Evolutionary conservation across 495 filamentous ascomycete genomes (phyloP).

Genomic region (Astrothelium macrocarpum): DNA sequence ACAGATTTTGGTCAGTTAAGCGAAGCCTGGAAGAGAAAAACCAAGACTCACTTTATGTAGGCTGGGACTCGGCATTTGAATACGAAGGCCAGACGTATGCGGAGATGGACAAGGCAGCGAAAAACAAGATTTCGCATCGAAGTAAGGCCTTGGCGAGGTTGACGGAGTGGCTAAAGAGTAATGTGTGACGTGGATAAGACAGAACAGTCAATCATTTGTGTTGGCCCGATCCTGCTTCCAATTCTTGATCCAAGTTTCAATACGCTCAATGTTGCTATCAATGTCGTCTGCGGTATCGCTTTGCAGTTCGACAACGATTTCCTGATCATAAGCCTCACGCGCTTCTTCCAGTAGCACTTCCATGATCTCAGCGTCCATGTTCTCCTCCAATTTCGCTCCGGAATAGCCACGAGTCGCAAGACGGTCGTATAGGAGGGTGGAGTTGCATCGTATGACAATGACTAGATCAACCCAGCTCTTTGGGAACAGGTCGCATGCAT

Average conservation of each 20-base stretch:
- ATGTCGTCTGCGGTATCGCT: slow-evolving; percentile 76
- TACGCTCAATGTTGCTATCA: slow-evolving; percentile 75
- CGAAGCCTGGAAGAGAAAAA: neutral
- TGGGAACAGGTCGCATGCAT: slow-evolving; percentile 93
- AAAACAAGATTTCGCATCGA: slow-evolving; percentile 91
- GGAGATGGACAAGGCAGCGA: slow-evolving; percentile 86
- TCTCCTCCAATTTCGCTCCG: slow-evolving; percentile 86
- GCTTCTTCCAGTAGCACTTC: slow-evolving; percentile 88
- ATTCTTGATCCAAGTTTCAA: slow-evolving; percentile 67
- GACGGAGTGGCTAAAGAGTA: slow-evolving; percentile 62
- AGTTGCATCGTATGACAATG: slow-evolving; percentile 75
- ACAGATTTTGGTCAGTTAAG: slow-evolving; percentile 64
- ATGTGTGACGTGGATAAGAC: slow-evolving; percentile 9
- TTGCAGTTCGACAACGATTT: slow-evolving; percentile 80
- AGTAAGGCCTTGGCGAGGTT: slow-evolving; percentile 76
- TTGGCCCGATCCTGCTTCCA: slow-evolving; percentile 61
- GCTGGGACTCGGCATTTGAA: slow-evolving; percentile 96
- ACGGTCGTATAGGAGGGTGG: slow-evolving; percentile 74
- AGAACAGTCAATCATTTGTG: neutral
- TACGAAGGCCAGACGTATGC: slow-evolving; percentile 91
- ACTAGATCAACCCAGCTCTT: slow-evolving; percentile 91
- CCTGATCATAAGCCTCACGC: slow-evolving; percentile 71
- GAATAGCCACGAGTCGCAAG: slow-evolving; percentile 65
- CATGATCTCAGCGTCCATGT: slow-evolving; percentile 96
- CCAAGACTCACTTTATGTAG: slow-evolving; percentile 26